Conservation (phyloP, 2,329 filamentous ascomycete genomes). For the Didymella sp. region DNA sequence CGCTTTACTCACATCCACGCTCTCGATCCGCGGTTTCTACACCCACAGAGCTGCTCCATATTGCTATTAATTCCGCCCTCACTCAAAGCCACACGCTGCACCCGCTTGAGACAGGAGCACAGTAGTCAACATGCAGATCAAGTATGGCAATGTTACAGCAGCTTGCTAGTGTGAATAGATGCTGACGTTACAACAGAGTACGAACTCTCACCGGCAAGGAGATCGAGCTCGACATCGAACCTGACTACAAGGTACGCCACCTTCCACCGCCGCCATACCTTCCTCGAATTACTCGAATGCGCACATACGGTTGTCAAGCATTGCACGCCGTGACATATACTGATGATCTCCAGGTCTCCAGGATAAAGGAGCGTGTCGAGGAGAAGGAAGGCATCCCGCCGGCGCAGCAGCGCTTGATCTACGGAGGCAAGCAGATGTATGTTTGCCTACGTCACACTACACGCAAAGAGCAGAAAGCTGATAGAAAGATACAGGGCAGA, state of each 20-base stretch:
- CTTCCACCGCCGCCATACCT: neutral
- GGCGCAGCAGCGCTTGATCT: slow-evolving; percentile 94
- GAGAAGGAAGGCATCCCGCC: slow-evolving; percentile 99
- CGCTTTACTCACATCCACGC: neutral
- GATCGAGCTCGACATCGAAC: slow-evolving; percentile 97
- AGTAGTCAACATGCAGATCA: slow-evolving; percentile 46
- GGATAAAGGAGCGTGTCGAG: slow-evolving; percentile 99
- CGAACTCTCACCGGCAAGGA: slow-evolving; percentile 98
- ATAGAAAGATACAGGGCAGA: slow-evolving; percentile 71
- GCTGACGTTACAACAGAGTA: slow-evolving; percentile 67
- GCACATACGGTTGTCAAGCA: neutral
- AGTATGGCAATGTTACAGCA: slow-evolving; percentile 29
- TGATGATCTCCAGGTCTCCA: slow-evolving; percentile 69
- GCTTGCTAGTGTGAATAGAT: neutral
- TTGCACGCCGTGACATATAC: neutral
- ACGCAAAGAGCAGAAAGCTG: slow-evolving; percentile 5
- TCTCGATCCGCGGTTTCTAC: neutral
- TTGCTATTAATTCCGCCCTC: neutral
- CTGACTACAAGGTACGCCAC: slow-evolving; percentile 79
- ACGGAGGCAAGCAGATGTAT: slow-evolving; percentile 97
- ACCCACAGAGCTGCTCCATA: neutral
- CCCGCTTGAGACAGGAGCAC: slow-evolving; percentile 1
- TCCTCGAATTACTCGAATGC: neutral
- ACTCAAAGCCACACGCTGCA: neutral
- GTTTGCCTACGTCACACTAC: slow-evolving; percentile 14